Conservation (phyloP, 768 basidiomycete species). For the Boletales sp. region DNA sequence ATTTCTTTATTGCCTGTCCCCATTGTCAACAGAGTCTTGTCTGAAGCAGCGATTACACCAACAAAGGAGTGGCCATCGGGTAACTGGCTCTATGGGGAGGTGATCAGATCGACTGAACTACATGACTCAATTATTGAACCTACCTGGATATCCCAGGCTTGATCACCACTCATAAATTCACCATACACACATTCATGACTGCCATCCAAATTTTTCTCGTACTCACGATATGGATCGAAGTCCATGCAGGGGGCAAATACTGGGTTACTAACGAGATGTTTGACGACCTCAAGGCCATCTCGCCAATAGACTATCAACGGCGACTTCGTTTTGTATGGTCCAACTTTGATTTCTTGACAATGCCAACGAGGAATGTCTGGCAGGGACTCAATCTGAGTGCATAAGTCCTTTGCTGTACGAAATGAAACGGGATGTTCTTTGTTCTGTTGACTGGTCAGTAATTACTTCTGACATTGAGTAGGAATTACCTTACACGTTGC, state of each 20-base stretch:
- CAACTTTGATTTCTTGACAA: conserved; percentile 4
- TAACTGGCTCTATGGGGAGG: background rate
- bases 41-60: conserved; percentile 11
- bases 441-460: no score
- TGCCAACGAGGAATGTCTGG: conserved; percentile 6
- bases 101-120: no score
- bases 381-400: background rate
- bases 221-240: no score
- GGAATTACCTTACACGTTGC: background rate
- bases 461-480: no score
- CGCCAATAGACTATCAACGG: conserved; percentile 10
- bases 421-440: background rate
- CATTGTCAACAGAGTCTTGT: conserved; percentile 12
- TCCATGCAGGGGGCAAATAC: conserved; percentile 11
- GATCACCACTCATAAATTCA: no score
- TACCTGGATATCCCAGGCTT: no score
- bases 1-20: background rate
- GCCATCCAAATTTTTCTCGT: no score
- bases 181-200: no score
- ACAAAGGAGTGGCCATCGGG: conserved; percentile 1
- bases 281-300: conserved; percentile 25
- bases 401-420: background rate
- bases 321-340: conserved; percentile 1
- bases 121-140: no score
- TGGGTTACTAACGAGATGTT: conserved; percentile 25